Evolutionary conservation across 345 rosid species (phyloP).

Genomic region (Euphorbia pulcherrima): DNA sequence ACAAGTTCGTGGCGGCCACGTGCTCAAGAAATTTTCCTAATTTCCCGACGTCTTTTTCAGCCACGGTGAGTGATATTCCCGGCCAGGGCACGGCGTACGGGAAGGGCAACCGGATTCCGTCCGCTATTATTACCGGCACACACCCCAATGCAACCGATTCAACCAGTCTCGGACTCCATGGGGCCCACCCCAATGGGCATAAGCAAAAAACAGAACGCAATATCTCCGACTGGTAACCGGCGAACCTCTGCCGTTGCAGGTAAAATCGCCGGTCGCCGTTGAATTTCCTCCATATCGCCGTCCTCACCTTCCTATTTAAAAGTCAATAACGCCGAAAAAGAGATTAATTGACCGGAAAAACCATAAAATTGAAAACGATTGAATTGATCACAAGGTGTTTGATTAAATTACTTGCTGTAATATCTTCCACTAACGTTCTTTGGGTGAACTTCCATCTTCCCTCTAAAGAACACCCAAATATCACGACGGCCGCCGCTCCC

Average conservation of each 20-base stretch:
- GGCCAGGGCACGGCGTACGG: slow-evolving; percentile 61
- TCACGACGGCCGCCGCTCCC: slow-evolving; percentile 54
- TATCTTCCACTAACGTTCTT: slow-evolving; percentile 82
- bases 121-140: slow-evolving; percentile 85
- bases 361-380: not conserved
- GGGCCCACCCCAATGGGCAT: slow-evolving; percentile 98
- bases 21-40: slow-evolving; percentile 55
- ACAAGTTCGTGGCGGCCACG: slow-evolving; percentile 73
- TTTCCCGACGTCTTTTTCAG: slow-evolving; percentile 68
- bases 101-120: slow-evolving; percentile 79
- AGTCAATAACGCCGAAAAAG: not conserved
- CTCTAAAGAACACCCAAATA: slow-evolving; percentile 82
- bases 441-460: slow-evolving; percentile 97
- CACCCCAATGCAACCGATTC: slow-evolving; percentile 87
- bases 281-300: slow-evolving; percentile 70
- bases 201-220: slow-evolving; percentile 76
- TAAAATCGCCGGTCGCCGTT: slow-evolving; percentile 65
- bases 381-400: not conserved
- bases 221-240: slow-evolving; percentile 81
- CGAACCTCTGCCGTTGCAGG: slow-evolving; percentile 65
- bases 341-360: not conserved
- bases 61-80: slow-evolving; percentile 72
- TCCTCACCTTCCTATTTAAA: slow-evolving; percentile 68
- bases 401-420: slow-evolving; percentile 74
- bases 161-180: slow-evolving; percentile 94